Percentiles rank a stretch among this genome's conserved stretches.
Evolutionary conservation across 2,329 filamentous ascomycete species (phyloP).

Genomic region (Albophoma yamanashiensis): DNA sequence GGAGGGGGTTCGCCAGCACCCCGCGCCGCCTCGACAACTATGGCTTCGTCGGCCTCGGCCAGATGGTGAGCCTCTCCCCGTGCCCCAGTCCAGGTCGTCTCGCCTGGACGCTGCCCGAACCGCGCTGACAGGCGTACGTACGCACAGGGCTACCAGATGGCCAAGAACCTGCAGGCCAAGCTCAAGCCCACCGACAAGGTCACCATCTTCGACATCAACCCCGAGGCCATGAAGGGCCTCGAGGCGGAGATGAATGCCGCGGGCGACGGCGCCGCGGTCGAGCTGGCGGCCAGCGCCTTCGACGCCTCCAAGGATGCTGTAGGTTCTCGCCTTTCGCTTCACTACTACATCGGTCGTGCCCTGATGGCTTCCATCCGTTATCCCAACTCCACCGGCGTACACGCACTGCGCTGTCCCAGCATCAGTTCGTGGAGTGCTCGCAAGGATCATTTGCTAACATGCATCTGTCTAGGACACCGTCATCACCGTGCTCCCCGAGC

Average conservation of each 20-base stretch:
- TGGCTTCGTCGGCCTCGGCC: constrained; percentile 49
- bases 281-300: constrained; percentile 31
- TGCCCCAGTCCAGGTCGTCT: no score
- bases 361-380: no score
- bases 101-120: not conserved
- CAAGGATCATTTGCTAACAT: not conserved
- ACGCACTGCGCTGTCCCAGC: no score
- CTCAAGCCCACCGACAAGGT: constrained; percentile 39
- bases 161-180: constrained; percentile 49
- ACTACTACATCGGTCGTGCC: not conserved
- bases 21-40: constrained; percentile 38
- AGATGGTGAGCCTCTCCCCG: constrained; percentile 41
- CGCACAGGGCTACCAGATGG: constrained; percentile 49
- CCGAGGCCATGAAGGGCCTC: constrained; percentile 33
- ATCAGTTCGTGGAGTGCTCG: no score
- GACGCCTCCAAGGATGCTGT: constrained; percentile 43
- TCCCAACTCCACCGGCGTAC: no score
- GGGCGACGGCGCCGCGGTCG: constrained; percentile 33
- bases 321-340: constrained; percentile 14
- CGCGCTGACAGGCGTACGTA: constrained; percentile 4
- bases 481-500: constrained; percentile 82
- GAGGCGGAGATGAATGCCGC: constrained; percentile 34
- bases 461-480: constrained; percentile 56
- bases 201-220: constrained; percentile 47
- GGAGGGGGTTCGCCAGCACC: constrained; percentile 40